These are phyloP conservation scores for Fusarium veterinarium DNA, from an alignment of 2,329 filamentous ascomycete genomes.

Conservation along the genomic window DNA sequence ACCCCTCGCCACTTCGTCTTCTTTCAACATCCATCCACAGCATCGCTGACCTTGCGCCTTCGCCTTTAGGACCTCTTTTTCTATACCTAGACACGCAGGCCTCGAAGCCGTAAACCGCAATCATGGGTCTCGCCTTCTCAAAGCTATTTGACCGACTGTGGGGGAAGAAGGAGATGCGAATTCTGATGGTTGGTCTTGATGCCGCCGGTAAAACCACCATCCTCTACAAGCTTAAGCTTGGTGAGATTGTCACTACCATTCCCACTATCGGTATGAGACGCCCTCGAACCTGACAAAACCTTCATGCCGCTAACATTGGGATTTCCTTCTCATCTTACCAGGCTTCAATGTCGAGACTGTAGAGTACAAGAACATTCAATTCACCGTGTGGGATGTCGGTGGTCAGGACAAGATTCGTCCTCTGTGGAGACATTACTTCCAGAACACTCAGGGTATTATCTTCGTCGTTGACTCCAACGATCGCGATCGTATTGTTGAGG, in stretches of 20 bases:
- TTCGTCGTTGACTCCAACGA: constrained; percentile 99
- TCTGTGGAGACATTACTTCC: constrained; percentile 99
- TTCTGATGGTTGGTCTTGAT: constrained; percentile 99
- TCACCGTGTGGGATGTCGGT: constrained; percentile 99
- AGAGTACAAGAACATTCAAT: constrained; percentile 99
- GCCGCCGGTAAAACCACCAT: constrained; percentile 99
- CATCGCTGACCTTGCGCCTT: constrained; percentile 36
- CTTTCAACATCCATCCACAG: constrained; percentile 22
- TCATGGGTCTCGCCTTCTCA: constrained; percentile 98
- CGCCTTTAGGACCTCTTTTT: constrained; percentile 40
- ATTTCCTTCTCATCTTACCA: constrained; percentile 49
- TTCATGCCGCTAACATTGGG: constrained; percentile 36
- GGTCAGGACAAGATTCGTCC: constrained; percentile 99
- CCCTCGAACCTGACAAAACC: neutral
- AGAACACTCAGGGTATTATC: constrained; percentile 99
- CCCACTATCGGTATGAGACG: constrained; percentile 84
- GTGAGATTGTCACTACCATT: constrained; percentile 98
- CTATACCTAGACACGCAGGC: constrained; percentile 46
- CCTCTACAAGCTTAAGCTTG: constrained; percentile 99
- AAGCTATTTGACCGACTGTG: constrained; percentile 96
- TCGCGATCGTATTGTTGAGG: constrained; percentile 97
- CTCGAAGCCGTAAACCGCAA: constrained; percentile 64
- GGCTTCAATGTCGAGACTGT: constrained; percentile 99
- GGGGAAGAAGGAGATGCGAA: constrained; percentile 99
- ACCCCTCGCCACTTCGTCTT: constrained; percentile 30